phyloP scores from a whole-genome alignment of 805 yeast species.

The Yarrowia phangngaensis region DNA sequence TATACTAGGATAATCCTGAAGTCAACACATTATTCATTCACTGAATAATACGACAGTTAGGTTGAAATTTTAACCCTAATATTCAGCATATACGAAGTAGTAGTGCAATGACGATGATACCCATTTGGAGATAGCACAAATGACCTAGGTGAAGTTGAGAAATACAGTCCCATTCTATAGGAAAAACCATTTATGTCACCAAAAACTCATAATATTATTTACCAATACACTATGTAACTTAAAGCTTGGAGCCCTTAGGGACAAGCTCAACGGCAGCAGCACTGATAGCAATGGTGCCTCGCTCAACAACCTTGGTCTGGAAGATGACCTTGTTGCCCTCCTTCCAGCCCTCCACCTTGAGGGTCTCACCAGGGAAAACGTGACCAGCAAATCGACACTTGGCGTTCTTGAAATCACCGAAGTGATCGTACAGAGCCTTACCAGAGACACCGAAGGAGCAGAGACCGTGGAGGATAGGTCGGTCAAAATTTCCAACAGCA shows the following conservation, averaged over 20 bases:
- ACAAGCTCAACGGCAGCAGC: slow-evolving; percentile 76
- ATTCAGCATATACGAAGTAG: too few relatives aligned
- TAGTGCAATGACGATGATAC: too few relatives aligned
- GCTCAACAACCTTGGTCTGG: slow-evolving; percentile 77
- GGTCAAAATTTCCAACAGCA: slow-evolving; percentile 74
- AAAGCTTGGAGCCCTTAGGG: slow-evolving; percentile 31
- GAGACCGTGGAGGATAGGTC: slow-evolving; percentile 90
- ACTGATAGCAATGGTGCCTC: slow-evolving; percentile 72
- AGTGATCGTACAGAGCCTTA: slow-evolving; percentile 71
- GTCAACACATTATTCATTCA: too few relatives aligned
- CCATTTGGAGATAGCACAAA: too few relatives aligned
- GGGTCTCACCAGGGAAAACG: slow-evolving; percentile 91
- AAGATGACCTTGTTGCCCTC: slow-evolving; percentile 64
- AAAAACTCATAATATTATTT: too few relatives aligned
- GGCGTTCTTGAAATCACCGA: slow-evolving; percentile 75
- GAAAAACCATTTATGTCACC: too few relatives aligned
- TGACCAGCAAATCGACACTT: slow-evolving; percentile 87
- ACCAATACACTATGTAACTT: too few relatives aligned
- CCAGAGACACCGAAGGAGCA: slow-evolving; percentile 80
- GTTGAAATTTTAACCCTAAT: too few relatives aligned
- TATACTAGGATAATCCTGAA: too few relatives aligned
- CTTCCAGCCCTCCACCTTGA: slow-evolving; percentile 81
- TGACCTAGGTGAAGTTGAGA: too few relatives aligned
- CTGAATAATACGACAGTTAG: too few relatives aligned
- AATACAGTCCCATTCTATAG: too few relatives aligned